phyloP scores from a whole-genome alignment of 1,284 basidiomycete species.

The Irpex lacteus region DNA sequence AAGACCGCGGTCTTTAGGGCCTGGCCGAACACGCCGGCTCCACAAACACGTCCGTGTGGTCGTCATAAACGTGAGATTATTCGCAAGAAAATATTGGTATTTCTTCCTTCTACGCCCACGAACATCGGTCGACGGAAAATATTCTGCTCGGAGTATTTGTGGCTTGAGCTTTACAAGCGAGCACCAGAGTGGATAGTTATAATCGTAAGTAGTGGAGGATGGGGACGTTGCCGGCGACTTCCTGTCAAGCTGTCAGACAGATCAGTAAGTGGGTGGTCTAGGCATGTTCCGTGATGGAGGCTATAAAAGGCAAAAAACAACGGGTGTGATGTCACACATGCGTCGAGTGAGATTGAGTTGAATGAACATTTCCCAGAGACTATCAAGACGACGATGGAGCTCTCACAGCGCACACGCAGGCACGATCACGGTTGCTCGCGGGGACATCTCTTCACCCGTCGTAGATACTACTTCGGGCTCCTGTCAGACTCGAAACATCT shows the following conservation, averaged over 20 bases:
- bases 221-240: too few relatives aligned
- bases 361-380: background rate
- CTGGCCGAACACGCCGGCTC: background rate
- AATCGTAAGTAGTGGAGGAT: too few relatives aligned
- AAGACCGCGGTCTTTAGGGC: background rate
- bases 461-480: too few relatives aligned
- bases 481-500: too few relatives aligned
- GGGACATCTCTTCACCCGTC: too few relatives aligned
- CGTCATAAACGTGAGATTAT: background rate
- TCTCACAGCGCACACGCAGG: too few relatives aligned
- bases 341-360: background rate
- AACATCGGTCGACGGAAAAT: too few relatives aligned
- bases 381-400: background rate
- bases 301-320: background rate
- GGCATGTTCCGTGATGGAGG: background rate
- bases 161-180: too few relatives aligned
- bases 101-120: background rate
- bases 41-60: background rate
- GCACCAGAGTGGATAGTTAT: too few relatives aligned
- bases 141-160: background rate
- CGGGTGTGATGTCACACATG: background rate
- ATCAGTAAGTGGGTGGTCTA: background rate
- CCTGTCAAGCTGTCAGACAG: too few relatives aligned
- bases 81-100: background rate
- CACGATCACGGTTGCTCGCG: too few relatives aligned